Percentiles rank a stretch among this genome's conserved stretches.
Conservation (phyloP, 306 rosid species). For the Hippophae tibetana region DNA sequence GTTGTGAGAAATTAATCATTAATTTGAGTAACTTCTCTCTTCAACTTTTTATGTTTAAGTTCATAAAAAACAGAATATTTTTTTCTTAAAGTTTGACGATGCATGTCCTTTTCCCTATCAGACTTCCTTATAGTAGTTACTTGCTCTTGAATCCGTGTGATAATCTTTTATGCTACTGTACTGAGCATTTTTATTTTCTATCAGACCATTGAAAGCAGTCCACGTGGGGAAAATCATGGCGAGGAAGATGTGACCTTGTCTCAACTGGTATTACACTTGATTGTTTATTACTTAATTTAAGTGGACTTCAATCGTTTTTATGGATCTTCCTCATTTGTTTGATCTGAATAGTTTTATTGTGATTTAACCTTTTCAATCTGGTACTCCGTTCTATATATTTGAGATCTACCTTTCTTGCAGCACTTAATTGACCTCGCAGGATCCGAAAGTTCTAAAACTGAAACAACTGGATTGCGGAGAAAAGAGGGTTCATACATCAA, state of each 20-base stretch:
- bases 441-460: constrained; percentile 99
- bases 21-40: no score
- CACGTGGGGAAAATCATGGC: constrained; percentile 77
- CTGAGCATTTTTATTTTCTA: constrained; percentile 14
- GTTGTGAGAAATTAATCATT: no score
- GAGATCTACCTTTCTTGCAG: constrained; percentile 67
- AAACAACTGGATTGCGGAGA: constrained; percentile 94
- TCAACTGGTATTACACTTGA: constrained; percentile 51
- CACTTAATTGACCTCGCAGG: constrained; percentile 99
- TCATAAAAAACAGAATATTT: no score
- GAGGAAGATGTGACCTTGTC: constrained; percentile 92
- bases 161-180: background rate
- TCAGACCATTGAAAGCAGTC: constrained; percentile 95
- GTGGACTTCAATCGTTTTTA: constrained; percentile 12
- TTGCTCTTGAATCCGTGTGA: background rate
- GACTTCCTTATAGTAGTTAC: no score
- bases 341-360: no score
- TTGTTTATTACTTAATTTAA: background rate
- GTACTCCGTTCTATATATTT: constrained; percentile 26
- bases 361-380: background rate
- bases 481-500: constrained; percentile 98
- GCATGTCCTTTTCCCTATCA: no score
- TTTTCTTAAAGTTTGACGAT: no score
- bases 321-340: background rate
- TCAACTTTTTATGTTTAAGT: no score